A percentile compares a stretch with the other conserved stretches of the same genome.
Conservation (phyloP, 1,284 basidiomycete genomes). For the Grifola frondosa region DNA sequence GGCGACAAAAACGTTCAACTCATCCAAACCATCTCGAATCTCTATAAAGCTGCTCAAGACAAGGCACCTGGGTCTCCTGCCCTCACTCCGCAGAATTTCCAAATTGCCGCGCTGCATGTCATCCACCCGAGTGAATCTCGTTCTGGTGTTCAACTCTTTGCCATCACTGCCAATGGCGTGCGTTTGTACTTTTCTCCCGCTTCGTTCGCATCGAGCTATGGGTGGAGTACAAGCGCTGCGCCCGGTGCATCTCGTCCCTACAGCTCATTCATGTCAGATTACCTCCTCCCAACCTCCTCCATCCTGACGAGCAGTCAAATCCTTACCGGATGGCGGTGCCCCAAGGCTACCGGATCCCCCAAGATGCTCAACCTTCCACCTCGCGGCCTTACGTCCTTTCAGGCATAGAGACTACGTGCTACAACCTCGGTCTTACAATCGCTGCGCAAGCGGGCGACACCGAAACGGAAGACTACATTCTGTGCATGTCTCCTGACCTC, state of each 20-base stretch:
- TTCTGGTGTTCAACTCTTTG: conserved; percentile 71
- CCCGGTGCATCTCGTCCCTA: conserved; percentile 45
- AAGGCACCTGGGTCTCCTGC: conserved; percentile 74
- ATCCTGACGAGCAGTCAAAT: conserved; percentile 68
- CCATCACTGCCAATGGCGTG: conserved; percentile 76
- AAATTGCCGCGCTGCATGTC: conserved; percentile 64
- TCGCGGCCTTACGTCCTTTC: conserved; percentile 56
- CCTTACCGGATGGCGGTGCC: conserved; percentile 43
- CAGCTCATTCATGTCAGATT: conserved; percentile 77
- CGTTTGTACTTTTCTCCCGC: conserved; percentile 77
- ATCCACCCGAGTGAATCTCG: conserved; percentile 64
- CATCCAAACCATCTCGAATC: conserved; percentile 63
- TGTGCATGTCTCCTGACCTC: conserved; percentile 78
- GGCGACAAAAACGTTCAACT: conserved; percentile 66
- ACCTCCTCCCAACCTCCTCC: conserved; percentile 72
- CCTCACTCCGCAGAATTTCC: conserved; percentile 65
- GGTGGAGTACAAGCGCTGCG: conserved; percentile 41
- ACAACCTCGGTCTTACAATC: conserved; percentile 63
- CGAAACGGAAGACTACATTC: conserved; percentile 72
- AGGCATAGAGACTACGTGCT: conserved; percentile 56
- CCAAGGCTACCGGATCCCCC: conserved; percentile 45
- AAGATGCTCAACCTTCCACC: conserved; percentile 41
- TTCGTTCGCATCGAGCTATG: conserved; percentile 36
- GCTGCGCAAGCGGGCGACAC: conserved; percentile 70
- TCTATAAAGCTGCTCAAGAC: conserved; percentile 72